These are phyloP conservation scores for Eimeria tenella DNA, from an alignment of 169 alveolate species.

Conservation along the genomic window DNA sequence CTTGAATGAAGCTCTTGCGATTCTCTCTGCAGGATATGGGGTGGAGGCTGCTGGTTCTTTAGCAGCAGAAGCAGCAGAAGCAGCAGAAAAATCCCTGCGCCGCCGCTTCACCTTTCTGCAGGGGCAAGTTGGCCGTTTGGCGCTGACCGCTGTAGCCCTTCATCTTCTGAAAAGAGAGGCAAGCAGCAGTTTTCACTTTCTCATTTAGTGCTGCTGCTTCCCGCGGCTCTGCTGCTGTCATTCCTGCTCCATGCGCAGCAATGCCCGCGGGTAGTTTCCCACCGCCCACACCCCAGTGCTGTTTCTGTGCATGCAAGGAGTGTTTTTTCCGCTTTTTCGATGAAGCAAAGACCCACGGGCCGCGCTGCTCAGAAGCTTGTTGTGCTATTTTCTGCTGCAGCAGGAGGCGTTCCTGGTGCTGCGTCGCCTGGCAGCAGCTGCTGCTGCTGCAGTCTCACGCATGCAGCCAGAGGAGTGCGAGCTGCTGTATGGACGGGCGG, in stretches of 20 bases:
- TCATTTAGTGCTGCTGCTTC: not conserved
- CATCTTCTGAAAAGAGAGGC: slow-evolving; percentile 27
- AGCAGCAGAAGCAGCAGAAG: not conserved
- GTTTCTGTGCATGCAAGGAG: not conserved
- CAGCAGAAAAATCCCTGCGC: slow-evolving; percentile 56
- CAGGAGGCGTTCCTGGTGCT: not conserved
- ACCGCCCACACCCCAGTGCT: not conserved
- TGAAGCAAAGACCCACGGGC: not conserved
- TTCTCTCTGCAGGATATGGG: not conserved
- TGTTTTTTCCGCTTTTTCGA: not conserved
- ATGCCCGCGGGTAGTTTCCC: not conserved
- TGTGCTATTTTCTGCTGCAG: not conserved
- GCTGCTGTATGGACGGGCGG: slow-evolving; percentile 92
- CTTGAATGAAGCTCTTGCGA: not conserved
- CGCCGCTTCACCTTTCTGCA: slow-evolving; percentile 58
- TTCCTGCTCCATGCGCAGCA: not conserved
- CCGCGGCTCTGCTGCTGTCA: not conserved
- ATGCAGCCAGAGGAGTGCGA: slow-evolving; percentile 82
- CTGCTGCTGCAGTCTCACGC: slow-evolving; percentile 4
- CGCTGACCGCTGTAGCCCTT: slow-evolving; percentile 15
- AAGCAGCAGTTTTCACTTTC: not conserved
- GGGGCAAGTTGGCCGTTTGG: slow-evolving; percentile 39
- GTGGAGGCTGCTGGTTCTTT: not conserved
- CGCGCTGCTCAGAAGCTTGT: no score
- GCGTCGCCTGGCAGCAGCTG: slow-evolving; percentile 49